These are phyloP conservation scores for Xylaria sp. DNA, from an alignment of 2,329 filamentous ascomycete species.

Conservation along the genomic window DNA sequence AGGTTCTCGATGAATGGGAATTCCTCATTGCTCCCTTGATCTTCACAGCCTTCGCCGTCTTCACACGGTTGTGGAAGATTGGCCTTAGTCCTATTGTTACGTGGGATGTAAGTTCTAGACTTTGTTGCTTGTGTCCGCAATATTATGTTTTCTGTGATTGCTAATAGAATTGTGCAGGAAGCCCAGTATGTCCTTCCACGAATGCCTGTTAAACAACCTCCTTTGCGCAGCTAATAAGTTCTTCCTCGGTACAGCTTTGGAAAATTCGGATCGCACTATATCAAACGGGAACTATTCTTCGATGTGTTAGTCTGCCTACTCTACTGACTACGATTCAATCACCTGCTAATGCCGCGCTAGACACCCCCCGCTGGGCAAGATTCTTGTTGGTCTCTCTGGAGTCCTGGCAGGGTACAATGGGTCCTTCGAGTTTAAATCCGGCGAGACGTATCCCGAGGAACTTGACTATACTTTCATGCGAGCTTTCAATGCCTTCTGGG, in stretches of 20 bases:
- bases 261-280: slow-evolving; percentile 98
- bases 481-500: slow-evolving; percentile 95
- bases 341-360: slow-evolving; percentile 40
- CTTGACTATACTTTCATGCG: slow-evolving; percentile 99
- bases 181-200: slow-evolving; percentile 64
- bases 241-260: slow-evolving; percentile 71
- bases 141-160: slow-evolving; percentile 7
- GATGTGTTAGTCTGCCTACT: slow-evolving; percentile 64
- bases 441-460: slow-evolving; percentile 92
- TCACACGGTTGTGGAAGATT: slow-evolving; percentile 77
- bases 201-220: slow-evolving; percentile 18
- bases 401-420: slow-evolving; percentile 98
- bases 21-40: slow-evolving; percentile 70
- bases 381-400: slow-evolving; percentile 95
- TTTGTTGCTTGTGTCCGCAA: not conserved
- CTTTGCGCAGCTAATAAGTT: slow-evolving; percentile 45
- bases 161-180: slow-evolving; percentile 53
- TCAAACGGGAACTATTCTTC: slow-evolving; percentile 99
- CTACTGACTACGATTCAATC: slow-evolving; percentile 24
- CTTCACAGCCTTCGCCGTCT: slow-evolving; percentile 71
- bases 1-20: slow-evolving; percentile 73
- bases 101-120: slow-evolving; percentile 62
- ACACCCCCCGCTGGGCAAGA: slow-evolving; percentile 94
- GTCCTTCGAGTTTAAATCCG: slow-evolving; percentile 99
- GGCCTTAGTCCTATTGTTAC: slow-evolving; percentile 74